Evolutionary conservation across 495 filamentous ascomycete species (phyloP).

Genomic region (Entonaema liquescens): DNA sequence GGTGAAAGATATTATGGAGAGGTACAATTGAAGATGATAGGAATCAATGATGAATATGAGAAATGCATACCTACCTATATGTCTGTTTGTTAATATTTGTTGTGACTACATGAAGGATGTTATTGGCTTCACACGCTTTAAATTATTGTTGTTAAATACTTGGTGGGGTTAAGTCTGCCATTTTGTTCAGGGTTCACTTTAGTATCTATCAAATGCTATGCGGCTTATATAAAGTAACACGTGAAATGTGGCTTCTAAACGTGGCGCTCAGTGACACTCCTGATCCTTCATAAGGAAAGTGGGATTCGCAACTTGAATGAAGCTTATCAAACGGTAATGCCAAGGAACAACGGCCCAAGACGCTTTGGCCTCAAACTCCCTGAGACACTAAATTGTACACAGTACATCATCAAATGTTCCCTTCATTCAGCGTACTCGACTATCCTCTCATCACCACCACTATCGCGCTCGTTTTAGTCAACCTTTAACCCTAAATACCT

Average conservation of each 20-base stretch:
- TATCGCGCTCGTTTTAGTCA: constrained; percentile 9
- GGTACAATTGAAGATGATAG: constrained; percentile 41
- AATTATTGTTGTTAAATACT: no score
- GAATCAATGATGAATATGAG: neutral
- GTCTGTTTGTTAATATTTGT: neutral
- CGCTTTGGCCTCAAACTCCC: constrained; percentile 41
- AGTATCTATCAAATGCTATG: neutral
- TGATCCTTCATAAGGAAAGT: neutral
- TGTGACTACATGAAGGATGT: no score
- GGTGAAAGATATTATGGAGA: constrained; percentile 58
- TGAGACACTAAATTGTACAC: constrained; percentile 36
- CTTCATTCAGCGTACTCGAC: constrained; percentile 11
- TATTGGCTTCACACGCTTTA: no score
- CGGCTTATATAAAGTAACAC: neutral
- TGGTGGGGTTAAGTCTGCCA: no score
- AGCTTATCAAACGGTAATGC: constrained; percentile 21
- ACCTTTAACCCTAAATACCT: neutral
- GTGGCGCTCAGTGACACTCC: neutral
- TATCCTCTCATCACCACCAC: constrained; percentile 12
- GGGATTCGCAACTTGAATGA: neutral
- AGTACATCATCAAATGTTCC: constrained; percentile 24
- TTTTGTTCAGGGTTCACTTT: no score
- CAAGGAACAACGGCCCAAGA: constrained; percentile 20
- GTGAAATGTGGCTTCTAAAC: neutral
- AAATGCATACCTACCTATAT: neutral